Evolutionary conservation across 345 rosid genomes (phyloP).

Genomic region (Brassica nigra): DNA sequence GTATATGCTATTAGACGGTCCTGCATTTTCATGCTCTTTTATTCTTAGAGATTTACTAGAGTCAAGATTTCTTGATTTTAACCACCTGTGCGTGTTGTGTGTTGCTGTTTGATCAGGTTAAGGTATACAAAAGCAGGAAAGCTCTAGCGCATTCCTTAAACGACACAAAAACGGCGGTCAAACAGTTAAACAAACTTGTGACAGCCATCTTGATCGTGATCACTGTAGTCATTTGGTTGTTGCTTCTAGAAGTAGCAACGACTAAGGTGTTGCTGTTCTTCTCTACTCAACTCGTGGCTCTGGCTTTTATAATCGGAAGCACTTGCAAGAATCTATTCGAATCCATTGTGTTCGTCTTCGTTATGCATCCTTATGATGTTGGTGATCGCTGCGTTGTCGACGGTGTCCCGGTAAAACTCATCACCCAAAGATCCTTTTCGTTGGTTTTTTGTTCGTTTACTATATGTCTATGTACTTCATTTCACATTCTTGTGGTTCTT

Average conservation of each 20-base stretch:
- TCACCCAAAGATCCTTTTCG: neutral
- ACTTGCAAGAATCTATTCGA: conserved; percentile 87
- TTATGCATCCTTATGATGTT: conserved; percentile 81
- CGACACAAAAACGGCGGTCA: conserved; percentile 92
- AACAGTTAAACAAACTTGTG: conserved; percentile 74
- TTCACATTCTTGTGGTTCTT: neutral
- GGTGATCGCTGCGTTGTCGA: conserved; percentile 86
- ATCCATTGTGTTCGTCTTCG: conserved; percentile 76
- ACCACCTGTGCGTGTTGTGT: conserved; percentile 8
- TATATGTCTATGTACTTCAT: neutral
- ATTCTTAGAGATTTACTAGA: neutral
- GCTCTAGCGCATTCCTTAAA: conserved; percentile 73
- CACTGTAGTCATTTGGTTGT: conserved; percentile 66
- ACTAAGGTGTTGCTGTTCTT: conserved; percentile 73
- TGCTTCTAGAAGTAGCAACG: conserved; percentile 73
- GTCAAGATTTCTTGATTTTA: neutral
- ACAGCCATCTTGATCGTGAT: conserved; percentile 55
- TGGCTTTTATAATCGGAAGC: conserved; percentile 75
- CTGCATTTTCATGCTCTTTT: neutral
- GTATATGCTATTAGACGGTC: too few species aligned
- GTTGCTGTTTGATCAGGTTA: conserved; percentile 55
- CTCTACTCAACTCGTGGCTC: conserved; percentile 71
- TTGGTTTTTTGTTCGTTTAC: neutral
- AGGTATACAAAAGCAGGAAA: conserved; percentile 72
- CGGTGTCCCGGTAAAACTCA: conserved; percentile 61